These are phyloP conservation scores for Peronospora belbahrii DNA, from an alignment of 352 stramenopile genomes.

Conservation along the genomic window DNA sequence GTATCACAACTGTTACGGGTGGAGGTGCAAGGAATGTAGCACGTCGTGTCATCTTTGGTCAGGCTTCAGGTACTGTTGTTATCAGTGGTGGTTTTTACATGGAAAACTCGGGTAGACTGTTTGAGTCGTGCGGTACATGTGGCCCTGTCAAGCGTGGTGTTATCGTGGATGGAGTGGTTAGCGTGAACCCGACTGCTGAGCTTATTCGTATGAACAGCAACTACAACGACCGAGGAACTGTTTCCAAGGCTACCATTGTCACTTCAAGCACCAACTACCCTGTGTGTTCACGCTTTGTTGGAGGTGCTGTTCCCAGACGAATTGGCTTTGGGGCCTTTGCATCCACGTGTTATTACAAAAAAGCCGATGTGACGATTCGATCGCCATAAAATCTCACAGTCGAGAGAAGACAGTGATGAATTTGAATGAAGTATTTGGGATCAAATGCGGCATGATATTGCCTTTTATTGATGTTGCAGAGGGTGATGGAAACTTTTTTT, in stretches of 20 bases:
- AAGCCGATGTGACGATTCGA: conserved; percentile 20
- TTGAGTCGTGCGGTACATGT: conserved; percentile 57
- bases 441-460: conserved; percentile 14
- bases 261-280: conserved; percentile 18
- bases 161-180: conserved; percentile 40
- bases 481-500: conserved; percentile 20
- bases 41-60: conserved; percentile 35
- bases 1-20: conserved; percentile 48
- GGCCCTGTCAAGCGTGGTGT: conserved; percentile 50
- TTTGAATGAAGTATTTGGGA: conserved; percentile 4
- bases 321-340: conserved; percentile 21
- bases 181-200: conserved; percentile 42
- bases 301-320: conserved; percentile 20
- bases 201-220: conserved; percentile 65
- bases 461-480: conserved; percentile 21
- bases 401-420: conserved; percentile 3
- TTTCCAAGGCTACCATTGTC: conserved; percentile 37
- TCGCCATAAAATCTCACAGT: not conserved
- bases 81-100: conserved; percentile 49
- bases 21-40: conserved; percentile 42
- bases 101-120: conserved; percentile 37
- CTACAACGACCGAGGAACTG: conserved; percentile 54
- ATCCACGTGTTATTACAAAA: conserved; percentile 26
- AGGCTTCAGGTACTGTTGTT: conserved; percentile 41
- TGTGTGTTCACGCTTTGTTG: conserved; percentile 27